phyloP scores from a whole-genome alignment of 768 basidiomycete genomes.

The Phlegmacium glaucopus region DNA sequence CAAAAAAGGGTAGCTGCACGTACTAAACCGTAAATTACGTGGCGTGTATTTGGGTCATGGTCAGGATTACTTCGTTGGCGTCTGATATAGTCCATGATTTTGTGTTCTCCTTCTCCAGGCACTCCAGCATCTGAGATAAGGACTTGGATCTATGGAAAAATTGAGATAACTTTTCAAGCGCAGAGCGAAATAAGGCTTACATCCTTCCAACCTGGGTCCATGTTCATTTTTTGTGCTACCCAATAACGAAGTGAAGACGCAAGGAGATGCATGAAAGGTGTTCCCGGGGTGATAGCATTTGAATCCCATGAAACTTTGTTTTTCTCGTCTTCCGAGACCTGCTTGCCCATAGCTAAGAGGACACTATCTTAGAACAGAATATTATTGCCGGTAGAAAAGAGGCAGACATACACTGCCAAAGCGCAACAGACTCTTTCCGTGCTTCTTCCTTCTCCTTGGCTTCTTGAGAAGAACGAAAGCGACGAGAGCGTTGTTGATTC shows the following conservation, averaged over 20 bases:
- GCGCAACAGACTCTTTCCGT: constrained; percentile 70
- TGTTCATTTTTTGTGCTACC: constrained; percentile 94
- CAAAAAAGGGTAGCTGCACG: constrained; percentile 20
- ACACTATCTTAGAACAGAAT: constrained; percentile 1
- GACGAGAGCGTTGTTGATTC: constrained; percentile 98
- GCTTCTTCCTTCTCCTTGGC: constrained; percentile 93
- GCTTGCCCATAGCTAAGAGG: constrained; percentile 85
- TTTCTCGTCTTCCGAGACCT: constrained; percentile 74
- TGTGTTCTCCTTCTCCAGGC: constrained; percentile 98
- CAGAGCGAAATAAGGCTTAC: constrained; percentile 35
- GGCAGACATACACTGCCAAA: constrained; percentile 78
- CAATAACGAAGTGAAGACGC: constrained; percentile 90
- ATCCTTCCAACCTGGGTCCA: constrained; percentile 93
- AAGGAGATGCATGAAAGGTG: constrained; percentile 95
- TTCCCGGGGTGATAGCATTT: constrained; percentile 98
- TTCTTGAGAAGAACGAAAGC: constrained; percentile 93
- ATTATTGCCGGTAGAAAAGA: background rate
- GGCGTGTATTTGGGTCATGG: constrained; percentile 93
- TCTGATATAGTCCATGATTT: constrained; percentile 98
- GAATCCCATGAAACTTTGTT: constrained; percentile 92
- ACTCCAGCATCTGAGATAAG: constrained; percentile 97
- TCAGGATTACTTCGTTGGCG: constrained; percentile 82
- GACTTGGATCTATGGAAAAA: constrained; percentile 74
- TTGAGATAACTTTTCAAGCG: constrained; percentile 1
- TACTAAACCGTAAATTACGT: constrained; percentile 97